Conservation (phyloP, 1,139 yeast species). For the Pichia sp. region DNA sequence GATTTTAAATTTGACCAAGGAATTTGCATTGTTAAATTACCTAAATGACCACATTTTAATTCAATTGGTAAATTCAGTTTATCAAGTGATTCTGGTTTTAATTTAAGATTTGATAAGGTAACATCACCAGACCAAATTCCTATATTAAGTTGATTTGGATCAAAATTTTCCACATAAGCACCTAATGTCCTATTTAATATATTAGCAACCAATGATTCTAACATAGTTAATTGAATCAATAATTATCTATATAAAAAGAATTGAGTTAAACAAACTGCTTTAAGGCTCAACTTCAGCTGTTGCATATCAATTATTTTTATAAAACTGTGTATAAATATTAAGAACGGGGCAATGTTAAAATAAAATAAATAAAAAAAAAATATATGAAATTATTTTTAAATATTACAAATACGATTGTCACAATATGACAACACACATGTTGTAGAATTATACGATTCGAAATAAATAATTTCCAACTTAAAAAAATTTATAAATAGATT, state of each 20-base stretch:
- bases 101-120: slow-evolving; percentile 64
- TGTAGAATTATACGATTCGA: too few relatives aligned
- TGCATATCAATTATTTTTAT: too few relatives aligned
- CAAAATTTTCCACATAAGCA: slow-evolving; percentile 87
- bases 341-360: too few relatives aligned
- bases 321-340: too few relatives aligned
- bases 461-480: too few relatives aligned
- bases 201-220: slow-evolving; percentile 53
- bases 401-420: too few relatives aligned
- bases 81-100: slow-evolving; percentile 82
- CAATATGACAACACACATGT: too few relatives aligned
- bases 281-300: not conserved
- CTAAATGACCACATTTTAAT: slow-evolving; percentile 87
- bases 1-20: slow-evolving; percentile 96
- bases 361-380: too few relatives aligned
- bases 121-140: slow-evolving; percentile 99
- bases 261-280: not conserved
- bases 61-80: slow-evolving; percentile 79
- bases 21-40: slow-evolving; percentile 81
- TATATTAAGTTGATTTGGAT: slow-evolving; percentile 86
- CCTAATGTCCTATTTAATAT: slow-evolving; percentile 51
- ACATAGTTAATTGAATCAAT: slow-evolving; percentile 31
- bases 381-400: too few relatives aligned
- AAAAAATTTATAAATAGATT: too few relatives aligned
- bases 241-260: not conserved